These are phyloP conservation scores for Phytophthora chlamydospora DNA, from an alignment of 352 stramenopile genomes.

Conservation along the genomic window DNA sequence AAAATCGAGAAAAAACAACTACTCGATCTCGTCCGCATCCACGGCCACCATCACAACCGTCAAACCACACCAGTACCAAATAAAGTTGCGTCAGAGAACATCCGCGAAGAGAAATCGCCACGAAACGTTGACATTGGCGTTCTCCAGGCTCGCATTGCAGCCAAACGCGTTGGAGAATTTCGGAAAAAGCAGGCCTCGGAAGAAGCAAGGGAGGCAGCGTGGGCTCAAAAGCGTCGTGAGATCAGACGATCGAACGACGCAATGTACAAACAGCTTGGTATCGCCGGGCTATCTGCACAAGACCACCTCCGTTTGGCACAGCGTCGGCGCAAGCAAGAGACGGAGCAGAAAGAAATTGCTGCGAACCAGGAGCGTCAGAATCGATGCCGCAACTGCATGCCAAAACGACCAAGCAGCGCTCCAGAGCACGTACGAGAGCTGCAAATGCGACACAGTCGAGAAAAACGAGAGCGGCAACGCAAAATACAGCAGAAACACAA, in stretches of 20 bases:
- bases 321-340: constrained; percentile 21
- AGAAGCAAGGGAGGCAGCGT: constrained; percentile 18
- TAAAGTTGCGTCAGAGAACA: background rate
- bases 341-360: constrained; percentile 20
- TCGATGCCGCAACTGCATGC: constrained; percentile 46
- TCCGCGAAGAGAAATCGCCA: background rate
- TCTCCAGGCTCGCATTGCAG: constrained; percentile 29
- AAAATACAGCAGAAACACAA: constrained; percentile 10
- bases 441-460: constrained; percentile 1
- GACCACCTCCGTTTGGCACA: constrained; percentile 42
- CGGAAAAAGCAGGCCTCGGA: constrained; percentile 1
- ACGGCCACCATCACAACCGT: constrained; percentile 17
- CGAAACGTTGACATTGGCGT: constrained; percentile 12
- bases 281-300: constrained; percentile 40
- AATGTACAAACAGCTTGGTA: constrained; percentile 47
- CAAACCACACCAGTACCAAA: constrained; percentile 6
- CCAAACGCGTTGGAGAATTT: constrained; percentile 28
- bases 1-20: background rate
- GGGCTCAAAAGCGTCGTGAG: constrained; percentile 33
- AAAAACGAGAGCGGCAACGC: constrained; percentile 8
- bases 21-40: constrained; percentile 15
- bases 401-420: constrained; percentile 8
- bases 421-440: constrained; percentile 28
- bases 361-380: constrained; percentile 32
- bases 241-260: constrained; percentile 44